These are phyloP conservation scores for Botryotinia convoluta DNA, from an alignment of 2,329 filamentous ascomycete species.

Conservation along the genomic window DNA sequence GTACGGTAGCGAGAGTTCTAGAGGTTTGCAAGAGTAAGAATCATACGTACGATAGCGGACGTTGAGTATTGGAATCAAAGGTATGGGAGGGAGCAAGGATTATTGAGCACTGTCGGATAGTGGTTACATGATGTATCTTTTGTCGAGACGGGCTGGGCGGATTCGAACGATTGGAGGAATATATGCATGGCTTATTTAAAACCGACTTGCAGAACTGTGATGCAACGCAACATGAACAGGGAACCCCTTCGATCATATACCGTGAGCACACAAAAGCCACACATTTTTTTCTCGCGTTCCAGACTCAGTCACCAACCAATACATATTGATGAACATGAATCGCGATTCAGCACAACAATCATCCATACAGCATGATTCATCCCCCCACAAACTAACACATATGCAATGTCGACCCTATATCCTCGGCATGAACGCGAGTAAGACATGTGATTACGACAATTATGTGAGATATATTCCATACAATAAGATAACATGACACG, in stretches of 20 bases:
- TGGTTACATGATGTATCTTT: not conserved
- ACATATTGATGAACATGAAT: not conserved
- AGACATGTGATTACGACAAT: not conserved
- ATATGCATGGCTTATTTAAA: not conserved
- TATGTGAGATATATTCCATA: not conserved
- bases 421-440: not conserved
- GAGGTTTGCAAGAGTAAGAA: not conserved
- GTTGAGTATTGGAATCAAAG: not conserved
- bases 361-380: not conserved
- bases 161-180: not conserved
- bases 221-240: not conserved
- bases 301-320: not conserved
- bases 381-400: not conserved
- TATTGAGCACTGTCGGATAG: not conserved
- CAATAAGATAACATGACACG: not conserved
- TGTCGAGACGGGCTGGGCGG: not conserved
- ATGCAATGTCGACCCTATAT: not conserved
- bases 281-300: not conserved
- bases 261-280: not conserved
- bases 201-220: not conserved
- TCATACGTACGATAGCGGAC: not conserved
- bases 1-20: not conserved
- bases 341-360: not conserved
- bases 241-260: not conserved
- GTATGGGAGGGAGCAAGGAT: not conserved